Evolutionary conservation across 169 alveolate species (phyloP).

Genomic region (Babesia gibsoni): DNA sequence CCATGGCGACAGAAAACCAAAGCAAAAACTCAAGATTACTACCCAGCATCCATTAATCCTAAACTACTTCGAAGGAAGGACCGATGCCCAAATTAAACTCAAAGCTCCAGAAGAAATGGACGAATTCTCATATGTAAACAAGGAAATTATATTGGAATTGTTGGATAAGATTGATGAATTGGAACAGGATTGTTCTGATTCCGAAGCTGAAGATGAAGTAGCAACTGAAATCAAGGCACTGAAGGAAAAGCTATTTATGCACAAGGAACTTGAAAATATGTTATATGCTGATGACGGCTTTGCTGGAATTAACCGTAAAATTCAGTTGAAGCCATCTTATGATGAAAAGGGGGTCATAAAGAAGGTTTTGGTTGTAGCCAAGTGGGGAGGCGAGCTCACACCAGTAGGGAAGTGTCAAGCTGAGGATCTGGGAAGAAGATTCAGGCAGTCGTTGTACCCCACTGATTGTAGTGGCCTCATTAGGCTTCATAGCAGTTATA

Average conservation of each 20-base stretch:
- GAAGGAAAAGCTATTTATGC: constrained; percentile 62
- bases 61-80: constrained; percentile 69
- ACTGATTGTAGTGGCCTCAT: constrained; percentile 91
- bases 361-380: constrained; percentile 90
- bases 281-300: constrained; percentile 90
- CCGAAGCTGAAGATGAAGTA: background rate
- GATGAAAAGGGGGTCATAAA: constrained; percentile 57
- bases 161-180: constrained; percentile 15
- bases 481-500: constrained; percentile 93
- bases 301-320: constrained; percentile 93
- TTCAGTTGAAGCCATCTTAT: constrained; percentile 84
- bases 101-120: constrained; percentile 91
- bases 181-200: background rate
- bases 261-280: constrained; percentile 79
- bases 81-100: constrained; percentile 83
- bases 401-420: constrained; percentile 92
- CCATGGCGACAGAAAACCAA: constrained; percentile 97
- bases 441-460: constrained; percentile 88
- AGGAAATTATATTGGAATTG: constrained; percentile 63
- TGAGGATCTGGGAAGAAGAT: constrained; percentile 86
- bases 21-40: constrained; percentile 92
- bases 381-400: constrained; percentile 99
- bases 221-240: constrained; percentile 45
- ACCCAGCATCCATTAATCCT: constrained; percentile 80
- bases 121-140: constrained; percentile 66